Conservation (phyloP, 2,329 filamentous ascomycete genomes). For the Paradendryphiella salina region DNA sequence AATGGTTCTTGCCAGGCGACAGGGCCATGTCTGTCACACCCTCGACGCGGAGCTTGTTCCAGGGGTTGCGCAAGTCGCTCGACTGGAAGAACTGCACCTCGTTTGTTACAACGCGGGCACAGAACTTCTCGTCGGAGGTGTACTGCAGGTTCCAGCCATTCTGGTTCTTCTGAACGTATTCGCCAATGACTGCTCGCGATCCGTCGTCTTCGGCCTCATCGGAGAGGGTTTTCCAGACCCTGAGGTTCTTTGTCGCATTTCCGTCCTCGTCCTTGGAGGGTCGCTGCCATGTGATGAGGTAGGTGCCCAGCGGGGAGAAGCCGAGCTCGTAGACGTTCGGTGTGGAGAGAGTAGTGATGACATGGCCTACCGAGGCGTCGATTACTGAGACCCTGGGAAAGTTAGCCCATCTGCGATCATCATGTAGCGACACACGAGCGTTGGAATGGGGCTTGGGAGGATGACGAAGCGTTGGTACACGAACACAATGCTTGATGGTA, state of each 20-base stretch:
- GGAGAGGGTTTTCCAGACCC: constrained; percentile 88
- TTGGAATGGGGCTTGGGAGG: constrained; percentile 1
- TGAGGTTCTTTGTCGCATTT: constrained; percentile 93
- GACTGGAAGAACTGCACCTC: constrained; percentile 97
- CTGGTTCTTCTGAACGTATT: constrained; percentile 94
- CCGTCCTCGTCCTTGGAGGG: constrained; percentile 90
- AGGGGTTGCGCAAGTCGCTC: constrained; percentile 79
- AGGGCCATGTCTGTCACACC: constrained; percentile 88
- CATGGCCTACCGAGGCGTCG: constrained; percentile 74
- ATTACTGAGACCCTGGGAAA: constrained; percentile 72
- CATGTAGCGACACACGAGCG: not conserved
- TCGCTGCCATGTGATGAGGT: constrained; percentile 95
- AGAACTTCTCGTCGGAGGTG: constrained; percentile 89
- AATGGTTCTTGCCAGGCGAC: constrained; percentile 85
- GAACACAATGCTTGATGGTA: not conserved
- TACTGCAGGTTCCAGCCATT: constrained; percentile 98
- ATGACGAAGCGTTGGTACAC: not conserved
- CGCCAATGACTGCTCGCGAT: constrained; percentile 73
- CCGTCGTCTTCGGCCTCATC: constrained; percentile 63
- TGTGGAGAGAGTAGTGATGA: constrained; percentile 74
- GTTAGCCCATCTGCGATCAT: constrained; percentile 8
- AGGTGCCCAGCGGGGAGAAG: constrained; percentile 91
- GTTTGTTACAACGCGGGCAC: constrained; percentile 91
- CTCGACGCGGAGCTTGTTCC: constrained; percentile 94
- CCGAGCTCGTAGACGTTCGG: constrained; percentile 90